These are phyloP conservation scores for Kodamaea anthophila DNA, from an alignment of 1,139 yeast species.

Conservation along the genomic window DNA sequence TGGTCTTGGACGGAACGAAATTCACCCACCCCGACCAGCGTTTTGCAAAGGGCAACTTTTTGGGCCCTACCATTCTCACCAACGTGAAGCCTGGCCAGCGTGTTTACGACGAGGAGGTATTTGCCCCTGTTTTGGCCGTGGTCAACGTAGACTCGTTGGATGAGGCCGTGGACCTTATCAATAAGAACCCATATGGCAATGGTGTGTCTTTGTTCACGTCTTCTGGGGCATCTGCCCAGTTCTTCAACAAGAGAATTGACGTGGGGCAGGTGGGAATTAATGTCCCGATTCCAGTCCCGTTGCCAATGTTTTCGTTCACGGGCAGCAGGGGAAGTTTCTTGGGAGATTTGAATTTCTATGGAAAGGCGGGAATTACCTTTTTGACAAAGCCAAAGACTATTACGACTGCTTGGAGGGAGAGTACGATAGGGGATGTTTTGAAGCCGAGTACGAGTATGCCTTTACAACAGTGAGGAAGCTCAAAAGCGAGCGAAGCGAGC, in stretches of 20 bases:
- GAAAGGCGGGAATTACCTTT: conserved; percentile 67
- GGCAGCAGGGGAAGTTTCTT: conserved; percentile 74
- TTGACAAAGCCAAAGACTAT: conserved; percentile 75
- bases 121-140: conserved; percentile 69
- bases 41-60: conserved; percentile 63
- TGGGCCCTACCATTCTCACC: conserved; percentile 66
- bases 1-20: conserved; percentile 62
- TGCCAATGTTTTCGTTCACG: conserved; percentile 79
- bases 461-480: conserved; percentile 36
- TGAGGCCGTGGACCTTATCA: conserved; percentile 64
- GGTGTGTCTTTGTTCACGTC: conserved; percentile 69
- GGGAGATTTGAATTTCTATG: conserved; percentile 77
- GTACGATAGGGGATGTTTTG: conserved; percentile 43
- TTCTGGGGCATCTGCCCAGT: conserved; percentile 64
- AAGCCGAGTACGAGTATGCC: conserved; percentile 65
- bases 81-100: conserved; percentile 64
- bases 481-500: neutral
- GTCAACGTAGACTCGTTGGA: conserved; percentile 63
- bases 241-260: conserved; percentile 63
- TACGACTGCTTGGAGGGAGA: conserved; percentile 62
- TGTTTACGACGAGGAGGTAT: conserved; percentile 70
- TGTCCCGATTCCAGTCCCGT: conserved; percentile 80
- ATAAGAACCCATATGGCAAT: conserved; percentile 64
- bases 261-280: conserved; percentile 79
- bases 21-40: conserved; percentile 36